phyloP scores from a whole-genome alignment of 768 basidiomycete genomes.

The Lactifluus volemus region DNA sequence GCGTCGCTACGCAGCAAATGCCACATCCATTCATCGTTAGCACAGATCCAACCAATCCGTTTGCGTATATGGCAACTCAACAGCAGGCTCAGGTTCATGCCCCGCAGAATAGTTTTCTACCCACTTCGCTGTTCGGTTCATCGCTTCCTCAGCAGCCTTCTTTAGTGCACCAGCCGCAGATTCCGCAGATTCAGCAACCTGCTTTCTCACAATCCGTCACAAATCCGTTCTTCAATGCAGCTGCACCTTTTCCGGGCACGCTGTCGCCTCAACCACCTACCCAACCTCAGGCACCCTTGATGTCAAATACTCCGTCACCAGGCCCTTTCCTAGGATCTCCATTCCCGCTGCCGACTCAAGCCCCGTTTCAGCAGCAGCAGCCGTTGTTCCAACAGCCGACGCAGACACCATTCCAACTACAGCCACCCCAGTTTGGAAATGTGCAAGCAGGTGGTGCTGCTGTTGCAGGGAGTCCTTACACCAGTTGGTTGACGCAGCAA shows the following conservation, averaged over 20 bases:
- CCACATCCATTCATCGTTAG: background rate
- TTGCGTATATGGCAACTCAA: constrained; percentile 18
- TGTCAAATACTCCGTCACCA: constrained; percentile 13
- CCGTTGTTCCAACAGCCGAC: constrained; percentile 9
- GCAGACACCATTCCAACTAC: background rate
- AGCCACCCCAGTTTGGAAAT: constrained; percentile 8
- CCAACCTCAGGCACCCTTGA: constrained; percentile 21
- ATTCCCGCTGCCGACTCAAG: constrained; percentile 20
- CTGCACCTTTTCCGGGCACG: constrained; percentile 28
- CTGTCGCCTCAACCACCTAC: constrained; percentile 23
- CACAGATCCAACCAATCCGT: constrained; percentile 6
- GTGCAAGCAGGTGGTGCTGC: constrained; percentile 4
- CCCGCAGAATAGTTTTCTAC: constrained; percentile 17
- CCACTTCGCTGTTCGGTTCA: constrained; percentile 16
- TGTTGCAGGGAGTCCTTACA: constrained; percentile 20
- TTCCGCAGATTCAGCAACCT: constrained; percentile 17
- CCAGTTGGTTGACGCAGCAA: constrained; percentile 23
- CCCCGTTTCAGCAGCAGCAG: constrained; percentile 6
- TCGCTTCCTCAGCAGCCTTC: constrained; percentile 24
- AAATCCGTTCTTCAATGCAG: constrained; percentile 20
- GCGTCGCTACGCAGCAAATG: background rate
- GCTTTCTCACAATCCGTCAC: background rate
- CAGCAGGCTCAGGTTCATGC: constrained; percentile 19
- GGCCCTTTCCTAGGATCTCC: constrained; percentile 14
- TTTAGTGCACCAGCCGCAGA: constrained; percentile 21